Conservation (phyloP, 208 protist species). For the Perkinsela sp. region DNA sequence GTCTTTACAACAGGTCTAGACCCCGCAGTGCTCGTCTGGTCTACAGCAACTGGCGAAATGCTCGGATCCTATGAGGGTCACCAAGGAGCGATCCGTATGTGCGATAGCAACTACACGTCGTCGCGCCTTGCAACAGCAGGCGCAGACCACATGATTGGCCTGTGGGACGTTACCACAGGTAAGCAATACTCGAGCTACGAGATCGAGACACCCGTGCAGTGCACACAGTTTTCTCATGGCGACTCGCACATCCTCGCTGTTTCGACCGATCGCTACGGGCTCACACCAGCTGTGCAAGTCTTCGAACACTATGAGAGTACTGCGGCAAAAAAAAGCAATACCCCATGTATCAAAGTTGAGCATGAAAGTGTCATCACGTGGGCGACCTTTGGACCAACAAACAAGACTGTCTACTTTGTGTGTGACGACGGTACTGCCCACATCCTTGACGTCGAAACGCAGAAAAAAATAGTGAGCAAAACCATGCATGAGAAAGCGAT, state of each 20-base stretch:
- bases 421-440: slow-evolving; percentile 66
- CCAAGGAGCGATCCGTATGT: slow-evolving; percentile 55
- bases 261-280: slow-evolving; percentile 66
- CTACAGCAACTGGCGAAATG: slow-evolving; percentile 65
- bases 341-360: slow-evolving; percentile 27
- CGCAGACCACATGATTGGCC: slow-evolving; percentile 25
- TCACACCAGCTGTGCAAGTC: slow-evolving; percentile 23
- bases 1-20: slow-evolving; percentile 82
- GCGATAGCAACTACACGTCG: slow-evolving; percentile 66
- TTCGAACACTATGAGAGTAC: slow-evolving; percentile 8
- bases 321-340: slow-evolving; percentile 23
- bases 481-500: slow-evolving; percentile 17
- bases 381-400: slow-evolving; percentile 77
- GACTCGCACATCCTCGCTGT: slow-evolving; percentile 53
- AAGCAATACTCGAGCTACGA: slow-evolving; percentile 30
- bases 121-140: slow-evolving; percentile 47
- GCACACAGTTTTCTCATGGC: slow-evolving; percentile 56
- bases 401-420: slow-evolving; percentile 74
- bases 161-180: slow-evolving; percentile 74
- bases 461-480: slow-evolving; percentile 25
- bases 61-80: slow-evolving; percentile 82
- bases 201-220: slow-evolving; percentile 24
- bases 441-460: slow-evolving; percentile 67
- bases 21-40: slow-evolving; percentile 65
- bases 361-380: slow-evolving; percentile 33